Base-by-base conservation (phyloP, 768 basidiomycete genomes). In the Rhizopogon sp. region DNA sequence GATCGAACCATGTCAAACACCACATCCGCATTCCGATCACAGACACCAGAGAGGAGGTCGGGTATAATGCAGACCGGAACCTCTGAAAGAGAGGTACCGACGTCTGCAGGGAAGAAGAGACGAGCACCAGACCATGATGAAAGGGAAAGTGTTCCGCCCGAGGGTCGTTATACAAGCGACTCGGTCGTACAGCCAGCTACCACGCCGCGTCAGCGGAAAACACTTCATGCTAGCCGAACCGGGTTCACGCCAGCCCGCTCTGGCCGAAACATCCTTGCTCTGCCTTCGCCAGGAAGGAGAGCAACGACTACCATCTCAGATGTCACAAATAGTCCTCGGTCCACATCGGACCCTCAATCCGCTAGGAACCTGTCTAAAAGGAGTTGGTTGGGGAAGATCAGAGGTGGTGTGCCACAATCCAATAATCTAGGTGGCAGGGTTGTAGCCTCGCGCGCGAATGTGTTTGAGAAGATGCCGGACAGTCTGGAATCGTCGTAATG, bases 91-190 rank as follows among this genome's bases (percentile, higher is more conserved):
- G 66, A 46, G 10, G 41, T 72, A 20, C 70, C 75, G 2, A 69
- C 79, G 14, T 77, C 80, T 37, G 63, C 69, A 29, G 84, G 87
- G 31, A 85, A 83, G 73, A 91, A 90, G 65, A 79, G 89, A 10
- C 80, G 82, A 22, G 85, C 83, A 28, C 89, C 90, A 2, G 89
- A 90, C 53, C 88, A 91, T 60, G 87, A 87, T 58, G 87, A 89
- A 49, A 72, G 76, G 58, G 64, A 78, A 68, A 76, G 78, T 51
- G 69, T 86, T 28, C 85, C 87, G 25, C 78, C 80, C 0, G 87
- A 90, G 63, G 85, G 88, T 81, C 72, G 84, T 78, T 39, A 72
- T 74, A 69, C 52, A 39, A 63, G 50, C 43, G 67, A 79, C 28
- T 71, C 76, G 20, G 74, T 63, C 53, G 61, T 54, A 8, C 65